Conservation (phyloP, 2,329 filamentous ascomycete species). For the Colletotrichum somersetense region DNA sequence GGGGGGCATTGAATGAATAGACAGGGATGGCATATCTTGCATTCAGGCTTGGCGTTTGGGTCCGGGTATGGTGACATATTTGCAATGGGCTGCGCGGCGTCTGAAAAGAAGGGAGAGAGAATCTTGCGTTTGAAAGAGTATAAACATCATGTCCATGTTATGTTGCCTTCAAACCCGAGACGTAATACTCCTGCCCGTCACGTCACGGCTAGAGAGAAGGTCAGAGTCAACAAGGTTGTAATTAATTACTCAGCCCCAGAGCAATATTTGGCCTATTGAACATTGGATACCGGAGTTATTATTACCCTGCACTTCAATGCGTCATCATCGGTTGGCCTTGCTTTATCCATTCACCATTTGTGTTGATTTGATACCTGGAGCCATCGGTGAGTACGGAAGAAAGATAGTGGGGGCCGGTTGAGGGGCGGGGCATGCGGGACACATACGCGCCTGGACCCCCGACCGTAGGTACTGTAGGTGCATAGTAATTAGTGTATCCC, state of each 20-base stretch:
- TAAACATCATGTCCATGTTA: neutral
- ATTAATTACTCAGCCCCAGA: neutral
- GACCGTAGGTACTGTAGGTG: too few relatives aligned
- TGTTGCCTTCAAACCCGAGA: neutral
- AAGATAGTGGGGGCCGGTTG: neutral
- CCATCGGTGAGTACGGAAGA: too few relatives aligned
- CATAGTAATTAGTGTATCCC: constrained; percentile 9
- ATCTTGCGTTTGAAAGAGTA: constrained; percentile 18
- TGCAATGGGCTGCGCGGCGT: constrained; percentile 29
- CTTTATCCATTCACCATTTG: too few relatives aligned
- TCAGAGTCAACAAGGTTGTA: neutral
- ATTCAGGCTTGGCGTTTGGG: constrained; percentile 37
- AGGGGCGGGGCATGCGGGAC: constrained; percentile 17
- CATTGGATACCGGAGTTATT: too few relatives aligned
- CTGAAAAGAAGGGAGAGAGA: constrained; percentile 19
- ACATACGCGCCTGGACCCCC: too few relatives aligned
- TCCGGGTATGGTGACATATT: constrained; percentile 18
- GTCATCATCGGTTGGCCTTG: neutral
- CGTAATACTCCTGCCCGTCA: neutral
- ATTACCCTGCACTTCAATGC: neutral
- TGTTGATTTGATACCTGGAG: too few relatives aligned
- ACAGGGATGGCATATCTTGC: constrained; percentile 31
- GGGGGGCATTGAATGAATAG: constrained; percentile 24
- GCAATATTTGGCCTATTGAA: too few relatives aligned
- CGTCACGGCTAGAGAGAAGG: neutral